phyloP scores from a whole-genome alignment of 306 rosid species.

The Argentina anserina region DNA sequence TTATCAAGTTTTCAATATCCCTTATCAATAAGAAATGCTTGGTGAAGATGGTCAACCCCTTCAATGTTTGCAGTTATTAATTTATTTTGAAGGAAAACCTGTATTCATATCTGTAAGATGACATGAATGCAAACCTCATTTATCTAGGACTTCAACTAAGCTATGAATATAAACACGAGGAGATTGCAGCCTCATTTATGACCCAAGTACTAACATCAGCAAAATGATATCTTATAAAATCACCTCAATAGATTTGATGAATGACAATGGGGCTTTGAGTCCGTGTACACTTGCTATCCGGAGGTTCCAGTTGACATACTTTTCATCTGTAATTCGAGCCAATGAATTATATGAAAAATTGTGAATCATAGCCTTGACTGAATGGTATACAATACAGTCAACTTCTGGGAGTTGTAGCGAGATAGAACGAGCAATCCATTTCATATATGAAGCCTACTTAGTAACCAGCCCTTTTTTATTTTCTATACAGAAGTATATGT shows the following conservation, averaged over 20 bases:
- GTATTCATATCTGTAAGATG: neutral
- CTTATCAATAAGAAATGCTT: neutral
- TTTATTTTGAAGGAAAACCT: neutral
- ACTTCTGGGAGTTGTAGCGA: neutral
- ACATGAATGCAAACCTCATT: slow-evolving; percentile 10
- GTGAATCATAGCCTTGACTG: slow-evolving; percentile 19
- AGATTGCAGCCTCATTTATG: neutral
- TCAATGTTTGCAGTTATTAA: neutral
- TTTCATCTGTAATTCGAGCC: slow-evolving; percentile 62
- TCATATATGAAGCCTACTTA: neutral
- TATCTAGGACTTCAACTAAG: slow-evolving; percentile 13
- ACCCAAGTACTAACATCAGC: neutral
- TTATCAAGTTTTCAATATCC: too few relatives aligned
- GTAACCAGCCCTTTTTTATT: neutral
- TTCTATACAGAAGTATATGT: neutral
- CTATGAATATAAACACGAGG: neutral
- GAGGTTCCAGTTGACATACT: slow-evolving; percentile 86
- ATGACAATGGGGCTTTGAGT: slow-evolving; percentile 74
- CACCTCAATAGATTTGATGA: slow-evolving; percentile 87
- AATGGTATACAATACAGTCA: neutral
- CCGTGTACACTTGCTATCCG: slow-evolving; percentile 78
- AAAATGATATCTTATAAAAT: slow-evolving; percentile 20
- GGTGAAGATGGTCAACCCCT: slow-evolving; percentile 10
- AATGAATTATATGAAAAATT: slow-evolving; percentile 29
- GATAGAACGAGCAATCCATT: neutral